phyloP scores from a whole-genome alignment of 345 rosid species.

The Sonneratia alba region DNA sequence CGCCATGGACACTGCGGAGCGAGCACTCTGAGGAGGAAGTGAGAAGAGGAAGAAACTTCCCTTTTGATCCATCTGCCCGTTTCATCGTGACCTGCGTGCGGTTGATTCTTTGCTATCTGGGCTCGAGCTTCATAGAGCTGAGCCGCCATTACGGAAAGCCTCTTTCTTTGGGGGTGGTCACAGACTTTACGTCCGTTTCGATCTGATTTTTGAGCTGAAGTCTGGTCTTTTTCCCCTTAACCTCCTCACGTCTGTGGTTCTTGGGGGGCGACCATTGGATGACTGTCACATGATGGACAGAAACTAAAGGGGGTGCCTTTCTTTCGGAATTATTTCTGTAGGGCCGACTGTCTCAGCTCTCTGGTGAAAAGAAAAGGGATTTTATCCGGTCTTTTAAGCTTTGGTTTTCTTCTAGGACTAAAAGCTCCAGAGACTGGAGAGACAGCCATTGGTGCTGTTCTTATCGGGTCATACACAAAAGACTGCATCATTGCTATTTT shows the following conservation, averaged over 20 bases:
- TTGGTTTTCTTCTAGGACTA: constrained; percentile 5
- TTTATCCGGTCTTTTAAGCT: not conserved
- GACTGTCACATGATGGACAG: not conserved
- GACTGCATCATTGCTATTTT: not conserved
- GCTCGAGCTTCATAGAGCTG: not conserved
- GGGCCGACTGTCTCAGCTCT: constrained; percentile 13
- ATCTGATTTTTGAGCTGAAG: not conserved
- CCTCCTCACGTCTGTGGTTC: not conserved
- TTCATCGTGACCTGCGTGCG: not conserved
- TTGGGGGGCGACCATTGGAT: not conserved
- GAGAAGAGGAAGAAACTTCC: not conserved
- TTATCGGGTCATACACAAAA: not conserved
- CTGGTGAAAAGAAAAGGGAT: constrained; percentile 8
- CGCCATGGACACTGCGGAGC: constrained; percentile 1
- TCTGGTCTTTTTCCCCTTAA: not conserved
- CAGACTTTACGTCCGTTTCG: not conserved
- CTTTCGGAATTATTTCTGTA: not conserved
- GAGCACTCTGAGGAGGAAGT: not conserved
- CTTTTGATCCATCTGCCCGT: not conserved
- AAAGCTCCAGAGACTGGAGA: not conserved
- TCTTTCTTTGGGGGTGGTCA: not conserved
- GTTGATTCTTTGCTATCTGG: not conserved
- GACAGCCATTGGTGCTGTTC: not conserved
- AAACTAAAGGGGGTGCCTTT: not conserved
- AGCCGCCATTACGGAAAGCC: not conserved